Percentiles rank a stretch among this genome's conserved stretches.
These are phyloP conservation scores for Oenanthe javanica DNA, from an alignment of 140 eudicot genomes.

Conservation along the genomic window DNA sequence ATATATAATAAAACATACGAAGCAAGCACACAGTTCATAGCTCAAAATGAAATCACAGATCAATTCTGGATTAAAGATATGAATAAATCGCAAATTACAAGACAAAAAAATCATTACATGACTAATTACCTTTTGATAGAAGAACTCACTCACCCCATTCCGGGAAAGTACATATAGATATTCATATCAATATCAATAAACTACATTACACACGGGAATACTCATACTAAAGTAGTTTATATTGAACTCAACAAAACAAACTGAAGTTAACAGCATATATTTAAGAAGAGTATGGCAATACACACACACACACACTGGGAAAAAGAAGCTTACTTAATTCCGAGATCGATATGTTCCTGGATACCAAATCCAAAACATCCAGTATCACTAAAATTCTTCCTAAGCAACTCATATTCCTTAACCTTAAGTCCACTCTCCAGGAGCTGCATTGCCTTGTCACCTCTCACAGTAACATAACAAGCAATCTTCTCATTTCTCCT, in stretches of 20 bases:
- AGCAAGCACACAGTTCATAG: neutral
- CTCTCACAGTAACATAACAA: constrained; percentile 3
- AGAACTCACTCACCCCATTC: too few species aligned
- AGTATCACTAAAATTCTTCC: neutral
- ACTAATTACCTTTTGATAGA: neutral
- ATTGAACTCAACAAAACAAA: neutral
- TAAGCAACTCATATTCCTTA: neutral
- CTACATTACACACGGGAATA: too few species aligned
- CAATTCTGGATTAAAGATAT: neutral
- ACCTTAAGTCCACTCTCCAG: constrained; percentile 7
- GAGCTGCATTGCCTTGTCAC: constrained; percentile 9
- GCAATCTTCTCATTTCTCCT: constrained; percentile 7
- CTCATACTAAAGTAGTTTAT: too few species aligned
- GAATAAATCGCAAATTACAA: neutral
- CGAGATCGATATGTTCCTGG: constrained; percentile 2
- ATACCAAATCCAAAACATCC: neutral
- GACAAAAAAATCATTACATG: neutral
- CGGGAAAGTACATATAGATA: too few species aligned
- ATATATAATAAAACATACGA: neutral
- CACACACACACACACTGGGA: too few species aligned
- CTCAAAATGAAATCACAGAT: neutral
- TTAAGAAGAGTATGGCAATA: neutral
- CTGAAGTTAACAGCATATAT: neutral
- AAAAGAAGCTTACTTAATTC: neutral
- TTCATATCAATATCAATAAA: too few species aligned